phyloP scores from a whole-genome alignment of 177 flowering plant species.

The Vitis hybrid region DNA sequence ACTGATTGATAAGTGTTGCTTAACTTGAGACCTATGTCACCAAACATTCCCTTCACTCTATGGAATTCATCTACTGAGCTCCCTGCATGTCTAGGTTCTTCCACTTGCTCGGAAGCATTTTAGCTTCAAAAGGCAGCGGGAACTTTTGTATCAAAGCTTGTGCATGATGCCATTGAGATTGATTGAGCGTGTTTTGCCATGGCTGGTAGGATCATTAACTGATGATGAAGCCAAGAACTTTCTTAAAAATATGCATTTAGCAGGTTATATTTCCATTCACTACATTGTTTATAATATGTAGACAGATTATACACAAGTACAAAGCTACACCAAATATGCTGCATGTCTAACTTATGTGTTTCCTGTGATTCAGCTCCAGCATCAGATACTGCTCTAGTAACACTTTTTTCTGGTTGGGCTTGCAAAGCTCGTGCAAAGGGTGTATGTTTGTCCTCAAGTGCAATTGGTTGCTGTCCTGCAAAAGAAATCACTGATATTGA shows the following conservation, averaged over 20 bases:
- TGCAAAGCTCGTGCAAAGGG: slow-evolving; percentile 46
- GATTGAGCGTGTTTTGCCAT: slow-evolving; percentile 53
- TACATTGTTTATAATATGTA: background rate
- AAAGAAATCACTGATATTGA: slow-evolving; percentile 30
- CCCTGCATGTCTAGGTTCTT: slow-evolving; percentile 41
- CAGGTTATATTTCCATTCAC: slow-evolving; percentile 29
- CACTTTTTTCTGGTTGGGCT: slow-evolving; percentile 54
- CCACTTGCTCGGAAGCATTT: slow-evolving; percentile 49
- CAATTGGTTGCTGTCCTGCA: slow-evolving; percentile 40
- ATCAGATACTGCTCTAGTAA: slow-evolving; percentile 41
- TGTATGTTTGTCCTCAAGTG: slow-evolving; percentile 39
- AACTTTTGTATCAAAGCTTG: slow-evolving; percentile 49
- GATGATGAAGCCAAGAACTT: slow-evolving; percentile 39
- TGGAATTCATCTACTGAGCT: slow-evolving; percentile 3
- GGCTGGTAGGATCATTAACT: slow-evolving; percentile 40
- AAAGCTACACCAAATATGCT: background rate
- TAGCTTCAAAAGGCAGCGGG: slow-evolving; percentile 40
- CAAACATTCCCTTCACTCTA: background rate
- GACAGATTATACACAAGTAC: background rate
- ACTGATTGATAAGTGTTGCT: background rate
- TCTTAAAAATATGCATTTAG: slow-evolving; percentile 39
- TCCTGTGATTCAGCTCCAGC: slow-evolving; percentile 39
- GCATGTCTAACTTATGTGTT: slow-evolving; percentile 4
- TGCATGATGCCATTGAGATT: slow-evolving; percentile 53
- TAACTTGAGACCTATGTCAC: background rate